These are phyloP conservation scores for Glaciozyma martinii DNA, from an alignment of 768 basidiomycete species.

Conservation along the genomic window DNA sequence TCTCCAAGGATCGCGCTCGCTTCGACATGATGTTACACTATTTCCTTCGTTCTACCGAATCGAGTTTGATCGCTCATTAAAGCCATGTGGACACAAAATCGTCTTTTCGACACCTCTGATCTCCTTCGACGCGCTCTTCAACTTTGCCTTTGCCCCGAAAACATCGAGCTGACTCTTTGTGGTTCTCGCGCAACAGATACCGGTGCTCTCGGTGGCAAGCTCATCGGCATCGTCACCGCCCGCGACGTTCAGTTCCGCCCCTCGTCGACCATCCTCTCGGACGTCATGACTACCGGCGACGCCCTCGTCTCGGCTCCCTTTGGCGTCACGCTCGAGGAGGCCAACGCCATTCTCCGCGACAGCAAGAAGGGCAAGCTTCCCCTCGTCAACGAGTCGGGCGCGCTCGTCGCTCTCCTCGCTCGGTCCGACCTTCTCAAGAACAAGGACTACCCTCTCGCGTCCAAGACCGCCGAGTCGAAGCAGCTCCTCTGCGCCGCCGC, in stretches of 20 bases:
- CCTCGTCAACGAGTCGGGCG: conserved; percentile 58
- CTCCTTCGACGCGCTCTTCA: conserved; percentile 13
- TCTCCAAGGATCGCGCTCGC: conserved; percentile 2
- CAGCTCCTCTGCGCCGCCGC: conserved; percentile 95
- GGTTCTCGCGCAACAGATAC: conserved; percentile 51
- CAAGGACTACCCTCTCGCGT: conserved; percentile 89
- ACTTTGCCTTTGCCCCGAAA: no score
- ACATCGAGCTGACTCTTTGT: background rate
- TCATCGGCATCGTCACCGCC: conserved; percentile 90
- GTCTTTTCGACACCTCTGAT: conserved; percentile 42
- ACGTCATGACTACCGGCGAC: conserved; percentile 70
- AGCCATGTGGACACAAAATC: conserved; percentile 44
- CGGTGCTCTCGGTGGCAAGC: conserved; percentile 76
- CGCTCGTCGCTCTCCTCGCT: conserved; percentile 74
- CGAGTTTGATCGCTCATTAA: conserved; percentile 50
- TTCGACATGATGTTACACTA: conserved; percentile 45
- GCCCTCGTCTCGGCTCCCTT: conserved; percentile 73
- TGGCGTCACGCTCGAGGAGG: conserved; percentile 82
- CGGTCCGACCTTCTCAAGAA: conserved; percentile 97
- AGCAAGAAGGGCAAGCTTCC: conserved; percentile 98
- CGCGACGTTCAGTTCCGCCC: conserved; percentile 92
- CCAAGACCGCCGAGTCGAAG: conserved; percentile 80
- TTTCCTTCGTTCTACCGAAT: conserved; percentile 80
- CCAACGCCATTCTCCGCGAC: conserved; percentile 86
- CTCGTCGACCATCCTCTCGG: conserved; percentile 53